A percentile compares a stretch with the other conserved stretches of the same genome.
Conservation (phyloP, 306 rosid genomes). For the Mimosa pudica region DNA sequence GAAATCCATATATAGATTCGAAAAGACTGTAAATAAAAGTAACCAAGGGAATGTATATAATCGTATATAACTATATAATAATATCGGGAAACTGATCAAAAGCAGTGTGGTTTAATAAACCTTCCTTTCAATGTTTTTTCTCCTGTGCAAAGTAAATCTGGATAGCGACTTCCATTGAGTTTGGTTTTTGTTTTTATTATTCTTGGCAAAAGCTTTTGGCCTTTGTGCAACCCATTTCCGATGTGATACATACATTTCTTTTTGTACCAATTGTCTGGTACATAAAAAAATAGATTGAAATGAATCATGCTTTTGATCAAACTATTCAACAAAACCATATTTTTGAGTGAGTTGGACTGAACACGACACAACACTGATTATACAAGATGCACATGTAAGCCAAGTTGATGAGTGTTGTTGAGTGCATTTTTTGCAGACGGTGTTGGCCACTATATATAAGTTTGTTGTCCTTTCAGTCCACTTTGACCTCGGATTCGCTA, state of each 20-base stretch:
- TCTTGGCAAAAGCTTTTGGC: not conserved
- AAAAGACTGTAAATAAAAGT: not conserved
- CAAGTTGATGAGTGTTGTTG: not conserved
- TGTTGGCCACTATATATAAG: conserved; percentile 16
- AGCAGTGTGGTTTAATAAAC: not conserved
- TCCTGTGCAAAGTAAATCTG: not conserved
- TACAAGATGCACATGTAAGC: not conserved
- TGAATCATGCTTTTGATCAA: not conserved
- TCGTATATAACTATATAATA: not conserved
- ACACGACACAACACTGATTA: not conserved
- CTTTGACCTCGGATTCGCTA: not conserved
- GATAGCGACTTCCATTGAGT: not conserved
- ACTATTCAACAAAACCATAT: not conserved
- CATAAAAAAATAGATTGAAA: not conserved
- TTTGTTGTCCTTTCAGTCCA: not conserved
- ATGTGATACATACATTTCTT: not conserved
- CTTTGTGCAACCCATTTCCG: not conserved
- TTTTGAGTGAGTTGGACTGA: not conserved
- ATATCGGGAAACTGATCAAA: not conserved
- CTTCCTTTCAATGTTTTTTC: not conserved
- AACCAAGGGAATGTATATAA: not conserved
- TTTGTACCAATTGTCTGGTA: not conserved
- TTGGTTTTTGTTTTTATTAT: not conserved
- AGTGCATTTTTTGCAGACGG: not conserved
- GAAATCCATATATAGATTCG: not conserved